A percentile compares a stretch with the other conserved stretches of the same genome.
phyloP scores from a whole-genome alignment of 2,329 filamentous ascomycete genomes.

The Ophiostoma australiae region DNA sequence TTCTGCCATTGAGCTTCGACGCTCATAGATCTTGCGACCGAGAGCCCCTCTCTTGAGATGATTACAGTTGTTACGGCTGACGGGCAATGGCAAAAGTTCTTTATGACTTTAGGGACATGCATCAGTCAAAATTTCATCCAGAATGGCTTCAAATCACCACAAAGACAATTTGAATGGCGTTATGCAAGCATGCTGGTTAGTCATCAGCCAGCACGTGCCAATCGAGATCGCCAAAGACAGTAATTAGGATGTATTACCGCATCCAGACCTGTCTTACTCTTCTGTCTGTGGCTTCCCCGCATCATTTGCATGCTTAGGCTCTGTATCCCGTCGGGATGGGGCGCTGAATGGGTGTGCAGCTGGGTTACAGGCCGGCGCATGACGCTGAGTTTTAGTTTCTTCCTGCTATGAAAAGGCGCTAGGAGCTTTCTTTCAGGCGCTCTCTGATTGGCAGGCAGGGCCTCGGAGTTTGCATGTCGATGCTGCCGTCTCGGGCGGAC shows the following conservation, averaged over 20 bases:
- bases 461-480: neutral
- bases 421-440: neutral
- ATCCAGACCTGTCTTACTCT: neutral
- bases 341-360: neutral
- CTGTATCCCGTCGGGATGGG: neutral
- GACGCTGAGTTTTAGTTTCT: neutral
- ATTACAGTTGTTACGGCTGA: too few relatives aligned
- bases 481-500: neutral
- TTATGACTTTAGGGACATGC: too few relatives aligned
- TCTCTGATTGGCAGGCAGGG: neutral
- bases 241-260: neutral
- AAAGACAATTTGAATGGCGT: neutral
- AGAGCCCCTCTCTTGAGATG: neutral
- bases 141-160: neutral
- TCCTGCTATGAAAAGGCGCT: neutral
- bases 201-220: neutral
- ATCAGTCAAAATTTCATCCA: too few relatives aligned
- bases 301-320: neutral
- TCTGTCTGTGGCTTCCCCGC: neutral
- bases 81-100: too few relatives aligned
- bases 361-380: neutral
- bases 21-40: neutral
- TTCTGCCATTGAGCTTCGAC: neutral
- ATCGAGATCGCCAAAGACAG: neutral
- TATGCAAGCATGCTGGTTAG: neutral